A percentile compares a stretch with the other conserved stretches of the same genome.
Evolutionary conservation across 768 basidiomycete genomes (phyloP).

Genomic region (Tephrocybe sp.): DNA sequence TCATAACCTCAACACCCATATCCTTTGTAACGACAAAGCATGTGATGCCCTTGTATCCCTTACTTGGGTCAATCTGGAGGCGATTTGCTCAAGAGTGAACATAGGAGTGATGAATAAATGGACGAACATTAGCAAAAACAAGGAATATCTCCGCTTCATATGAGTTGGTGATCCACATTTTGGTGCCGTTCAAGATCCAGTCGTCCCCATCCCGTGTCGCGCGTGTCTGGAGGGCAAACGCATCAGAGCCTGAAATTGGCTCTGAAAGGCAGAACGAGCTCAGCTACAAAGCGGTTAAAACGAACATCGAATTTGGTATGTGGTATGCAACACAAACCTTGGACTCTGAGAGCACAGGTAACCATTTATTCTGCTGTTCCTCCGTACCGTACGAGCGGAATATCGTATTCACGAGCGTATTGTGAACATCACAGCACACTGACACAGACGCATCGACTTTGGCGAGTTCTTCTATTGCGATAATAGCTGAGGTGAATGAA

Average conservation of each 20-base stretch:
- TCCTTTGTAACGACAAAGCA: conserved; percentile 96
- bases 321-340: conserved; percentile 46
- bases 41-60: conserved; percentile 99
- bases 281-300: conserved; percentile 49
- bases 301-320: not conserved
- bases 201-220: conserved; percentile 84
- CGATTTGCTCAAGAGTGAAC: not conserved
- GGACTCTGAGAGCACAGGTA: conserved; percentile 76
- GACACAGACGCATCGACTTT: conserved; percentile 96
- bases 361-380: conserved; percentile 84
- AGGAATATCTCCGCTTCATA: conserved; percentile 88
- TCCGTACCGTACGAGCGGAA: conserved; percentile 82
- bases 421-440: conserved; percentile 97
- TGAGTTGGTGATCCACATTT: conserved; percentile 99
- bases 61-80: conserved; percentile 76
- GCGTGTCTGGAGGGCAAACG: conserved; percentile 93
- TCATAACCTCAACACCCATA: conserved; percentile 95
- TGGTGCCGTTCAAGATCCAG: conserved; percentile 93
- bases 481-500: conserved; percentile 93
- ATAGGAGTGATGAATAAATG: not conserved
- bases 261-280: conserved; percentile 97
- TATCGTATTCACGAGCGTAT: conserved; percentile 96
- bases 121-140: conserved; percentile 87
- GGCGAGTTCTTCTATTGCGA: conserved; percentile 96
- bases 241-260: conserved; percentile 90